These are phyloP conservation scores for Candida ipomoeae DNA, from an alignment of 805 yeast species.

Conservation along the genomic window DNA sequence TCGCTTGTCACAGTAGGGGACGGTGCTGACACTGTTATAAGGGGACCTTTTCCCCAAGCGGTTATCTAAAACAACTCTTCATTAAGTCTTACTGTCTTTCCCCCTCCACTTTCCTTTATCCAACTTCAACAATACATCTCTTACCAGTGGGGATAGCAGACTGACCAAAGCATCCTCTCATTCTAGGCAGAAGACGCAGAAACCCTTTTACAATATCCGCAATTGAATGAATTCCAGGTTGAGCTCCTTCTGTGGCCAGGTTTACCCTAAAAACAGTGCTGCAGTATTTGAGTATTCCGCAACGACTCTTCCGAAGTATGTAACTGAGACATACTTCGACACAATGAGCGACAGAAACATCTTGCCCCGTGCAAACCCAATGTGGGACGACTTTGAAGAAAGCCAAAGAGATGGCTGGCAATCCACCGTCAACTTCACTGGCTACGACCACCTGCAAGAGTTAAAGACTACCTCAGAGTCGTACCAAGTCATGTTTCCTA, in stretches of 20 bases:
- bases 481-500: slow-evolving; percentile 1
- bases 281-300: background rate
- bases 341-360: slow-evolving; percentile 2
- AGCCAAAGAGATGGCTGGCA: slow-evolving; percentile 1
- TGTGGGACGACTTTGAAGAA: slow-evolving; percentile 1
- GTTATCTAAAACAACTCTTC: background rate
- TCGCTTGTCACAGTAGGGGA: background rate
- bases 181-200: background rate
- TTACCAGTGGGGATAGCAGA: background rate
- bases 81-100: background rate
- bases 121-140: background rate
- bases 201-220: background rate
- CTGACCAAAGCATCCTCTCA: background rate
- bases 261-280: background rate
- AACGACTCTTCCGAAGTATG: slow-evolving; percentile 2
- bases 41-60: background rate
- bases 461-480: background rate
- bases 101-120: background rate
- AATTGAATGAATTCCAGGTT: slow-evolving; percentile 2
- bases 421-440: background rate
- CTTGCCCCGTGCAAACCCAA: slow-evolving; percentile 2
- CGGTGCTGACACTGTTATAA: background rate
- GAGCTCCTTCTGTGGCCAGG: background rate
- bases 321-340: slow-evolving; percentile 1
- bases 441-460: slow-evolving; percentile 2